These are phyloP conservation scores for Coniochaeta sp. DNA, from an alignment of 2,329 filamentous ascomycete species.

Conservation along the genomic window DNA sequence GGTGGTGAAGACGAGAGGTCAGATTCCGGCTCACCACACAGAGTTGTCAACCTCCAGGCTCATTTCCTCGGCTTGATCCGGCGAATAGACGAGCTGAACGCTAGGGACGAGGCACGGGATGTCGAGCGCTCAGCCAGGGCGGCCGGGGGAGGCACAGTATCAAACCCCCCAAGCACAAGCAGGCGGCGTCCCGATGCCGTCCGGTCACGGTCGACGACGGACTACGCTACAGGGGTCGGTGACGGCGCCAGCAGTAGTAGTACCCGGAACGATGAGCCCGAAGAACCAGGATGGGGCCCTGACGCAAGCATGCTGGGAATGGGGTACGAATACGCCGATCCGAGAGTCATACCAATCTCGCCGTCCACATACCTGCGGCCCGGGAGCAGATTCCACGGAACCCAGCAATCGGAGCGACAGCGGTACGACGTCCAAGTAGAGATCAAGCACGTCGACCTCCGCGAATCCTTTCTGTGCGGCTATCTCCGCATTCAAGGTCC, in stretches of 20 bases:
- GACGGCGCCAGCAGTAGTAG: background rate
- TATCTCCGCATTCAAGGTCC: conserved; percentile 96
- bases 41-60: background rate
- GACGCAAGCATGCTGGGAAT: conserved; percentile 25
- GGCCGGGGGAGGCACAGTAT: background rate
- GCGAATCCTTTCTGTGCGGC: conserved; percentile 88
- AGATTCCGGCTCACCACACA: background rate
- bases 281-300: conserved; percentile 16
- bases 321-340: conserved; percentile 18
- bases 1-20: background rate
- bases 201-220: background rate
- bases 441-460: conserved; percentile 92
- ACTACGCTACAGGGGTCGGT: background rate
- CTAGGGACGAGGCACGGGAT: background rate
- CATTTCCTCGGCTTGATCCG: background rate
- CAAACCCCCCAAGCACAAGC: background rate
- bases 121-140: background rate
- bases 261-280: background rate
- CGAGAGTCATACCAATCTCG: conserved; percentile 62
- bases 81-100: background rate
- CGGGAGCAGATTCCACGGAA: conserved; percentile 83
- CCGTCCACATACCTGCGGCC: conserved; percentile 81
- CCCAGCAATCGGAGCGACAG: conserved; percentile 87
- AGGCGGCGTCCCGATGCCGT: background rate
- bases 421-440: conserved; percentile 95